phyloP scores from a whole-genome alignment of 2,329 filamentous ascomycete species.

The Massarina eburnea region DNA sequence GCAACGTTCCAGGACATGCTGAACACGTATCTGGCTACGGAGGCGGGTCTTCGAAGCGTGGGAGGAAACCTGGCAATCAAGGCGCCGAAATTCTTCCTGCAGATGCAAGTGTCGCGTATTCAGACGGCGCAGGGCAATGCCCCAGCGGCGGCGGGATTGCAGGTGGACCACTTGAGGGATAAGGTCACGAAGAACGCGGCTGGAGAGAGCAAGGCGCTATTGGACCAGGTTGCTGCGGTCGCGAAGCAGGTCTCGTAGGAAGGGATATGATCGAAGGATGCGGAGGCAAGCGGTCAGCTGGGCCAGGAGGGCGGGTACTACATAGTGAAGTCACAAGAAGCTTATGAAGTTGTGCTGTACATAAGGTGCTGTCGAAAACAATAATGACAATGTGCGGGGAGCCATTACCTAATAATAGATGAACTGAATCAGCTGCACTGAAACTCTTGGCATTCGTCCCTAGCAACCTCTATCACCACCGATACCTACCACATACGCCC shows the following conservation, averaged over 20 bases:
- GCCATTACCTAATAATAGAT: no score
- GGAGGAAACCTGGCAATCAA: constrained; percentile 59
- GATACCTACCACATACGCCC: no score
- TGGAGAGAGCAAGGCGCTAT: constrained; percentile 51
- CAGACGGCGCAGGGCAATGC: constrained; percentile 60
- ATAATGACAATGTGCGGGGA: no score
- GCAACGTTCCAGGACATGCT: constrained; percentile 56
- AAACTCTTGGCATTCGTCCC: no score
- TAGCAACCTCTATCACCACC: no score
- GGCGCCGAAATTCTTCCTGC: constrained; percentile 65
- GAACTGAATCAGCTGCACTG: no score
- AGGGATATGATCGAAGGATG: neutral
- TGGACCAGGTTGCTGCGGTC: constrained; percentile 54
- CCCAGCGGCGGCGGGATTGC: constrained; percentile 53
- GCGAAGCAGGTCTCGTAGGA: constrained; percentile 22
- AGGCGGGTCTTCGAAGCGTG: constrained; percentile 59
- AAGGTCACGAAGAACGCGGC: constrained; percentile 61
- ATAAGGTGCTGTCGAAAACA: no score
- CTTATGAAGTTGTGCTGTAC: neutral
- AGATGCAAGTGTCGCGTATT: constrained; percentile 61
- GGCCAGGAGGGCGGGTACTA: neutral
- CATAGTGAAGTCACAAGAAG: neutral
- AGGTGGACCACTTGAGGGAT: constrained; percentile 59
- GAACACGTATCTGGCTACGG: constrained; percentile 61
- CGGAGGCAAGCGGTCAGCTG: neutral